Evolutionary conservation across 73 alveolate genomes (phyloP), one percentile per base, ranked within the genome.

Genomic region (Paramecium caudatum): DNA sequence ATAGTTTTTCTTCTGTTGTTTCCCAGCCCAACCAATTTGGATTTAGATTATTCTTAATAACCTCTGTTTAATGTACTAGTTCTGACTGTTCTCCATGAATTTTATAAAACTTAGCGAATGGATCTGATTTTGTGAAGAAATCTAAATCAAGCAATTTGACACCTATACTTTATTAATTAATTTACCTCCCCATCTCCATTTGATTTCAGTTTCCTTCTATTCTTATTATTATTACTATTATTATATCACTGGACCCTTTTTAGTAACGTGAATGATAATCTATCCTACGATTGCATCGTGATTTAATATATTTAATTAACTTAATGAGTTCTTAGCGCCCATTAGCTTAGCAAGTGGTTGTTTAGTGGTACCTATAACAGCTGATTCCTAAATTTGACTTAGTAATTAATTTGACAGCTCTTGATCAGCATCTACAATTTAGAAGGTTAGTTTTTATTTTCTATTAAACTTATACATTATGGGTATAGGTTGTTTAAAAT

Each of bases 11-110:
- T 74, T 16, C 36, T 8, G 88, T 74, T 39, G 88, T 74, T 41
- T 74, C 39, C 88, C 70, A 74, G 13, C 39, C 88, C 47, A 27
- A 21, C 88, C 88, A 74, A 41, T 41, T 74, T 3, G 47, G 70
- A 74, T 41, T 74, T 21, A 41, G 55, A 41, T 74, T 25, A 15
- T 74, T 7, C 32, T 41, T 74, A 15, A 37, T 74, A 13, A 17
- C 33, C 19, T 37, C 69, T 21, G 88, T 74, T 23, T 74, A 12
- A 74, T 41, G 46, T 12, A 74, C 8, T 27, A 74, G 8, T 15
- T 5, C 30, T 10, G 16, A 41, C 21, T 23, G n/a, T 21, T 36
- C 68, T 36, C 65, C 88, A 19, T 36, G 19, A 27, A 74, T 47
- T 41, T 25, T 36, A 39, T 70, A 70, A 19, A 70, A 70, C 30